Evolutionary conservation across 352 stramenopile genomes (phyloP).

Genomic region (Phytophthora multivora): DNA sequence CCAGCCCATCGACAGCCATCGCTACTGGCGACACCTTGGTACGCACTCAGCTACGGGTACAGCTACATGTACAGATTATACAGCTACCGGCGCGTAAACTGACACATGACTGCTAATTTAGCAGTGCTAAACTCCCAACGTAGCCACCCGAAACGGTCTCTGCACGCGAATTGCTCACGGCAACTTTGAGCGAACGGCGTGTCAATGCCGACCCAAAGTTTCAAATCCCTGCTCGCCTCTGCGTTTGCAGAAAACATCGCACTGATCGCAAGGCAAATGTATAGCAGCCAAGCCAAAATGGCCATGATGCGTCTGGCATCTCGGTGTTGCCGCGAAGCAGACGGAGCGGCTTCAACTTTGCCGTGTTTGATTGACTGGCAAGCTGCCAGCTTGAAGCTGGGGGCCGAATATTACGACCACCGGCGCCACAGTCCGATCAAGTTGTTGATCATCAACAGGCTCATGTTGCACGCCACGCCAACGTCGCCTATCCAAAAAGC

Average conservation of each 20-base stretch:
- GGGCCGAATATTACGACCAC: neutral
- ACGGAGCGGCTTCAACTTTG: conserved; percentile 17
- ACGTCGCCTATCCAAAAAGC: conserved; percentile 14
- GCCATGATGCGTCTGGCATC: neutral
- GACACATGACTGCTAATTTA: neutral
- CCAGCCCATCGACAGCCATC: neutral
- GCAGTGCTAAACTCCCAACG: neutral
- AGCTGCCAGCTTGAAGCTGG: no score
- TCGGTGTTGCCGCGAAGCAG: conserved; percentile 11
- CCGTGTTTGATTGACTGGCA: neutral
- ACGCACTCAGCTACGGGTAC: neutral
- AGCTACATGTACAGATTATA: no score
- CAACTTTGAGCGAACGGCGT: conserved; percentile 9
- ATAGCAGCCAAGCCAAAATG: neutral
- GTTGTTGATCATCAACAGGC: no score
- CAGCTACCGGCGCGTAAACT: neutral
- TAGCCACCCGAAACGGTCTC: conserved; percentile 4
- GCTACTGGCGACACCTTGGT: conserved; percentile 1
- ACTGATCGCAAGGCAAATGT: neutral
- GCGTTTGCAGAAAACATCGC: neutral
- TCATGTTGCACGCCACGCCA: conserved; percentile 4
- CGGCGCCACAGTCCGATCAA: neutral
- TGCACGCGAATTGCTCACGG: neutral
- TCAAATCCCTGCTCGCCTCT: conserved; percentile 18
- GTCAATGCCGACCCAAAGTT: conserved; percentile 15